Evolutionary conservation across 2,329 filamentous ascomycete species (phyloP).

Genomic region (Chrysosporium keratinophilum): DNA sequence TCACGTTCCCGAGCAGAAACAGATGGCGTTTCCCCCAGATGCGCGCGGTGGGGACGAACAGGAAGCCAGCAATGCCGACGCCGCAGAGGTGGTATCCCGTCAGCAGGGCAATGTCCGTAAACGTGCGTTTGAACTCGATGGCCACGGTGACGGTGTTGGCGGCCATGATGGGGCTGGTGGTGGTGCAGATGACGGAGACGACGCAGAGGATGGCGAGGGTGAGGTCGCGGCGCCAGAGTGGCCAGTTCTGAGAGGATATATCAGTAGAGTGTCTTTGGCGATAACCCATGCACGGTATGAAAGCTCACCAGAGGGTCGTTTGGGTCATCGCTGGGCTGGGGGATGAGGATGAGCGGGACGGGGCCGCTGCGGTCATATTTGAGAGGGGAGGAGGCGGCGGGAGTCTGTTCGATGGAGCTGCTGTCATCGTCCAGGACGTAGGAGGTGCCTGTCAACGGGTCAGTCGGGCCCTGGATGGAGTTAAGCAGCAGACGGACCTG

Average conservation of each 20-base stretch:
- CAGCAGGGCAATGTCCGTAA: conserved; percentile 68
- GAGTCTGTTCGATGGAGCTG: conserved; percentile 32
- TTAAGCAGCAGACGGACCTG: no score
- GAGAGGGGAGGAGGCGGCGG: conserved; percentile 37
- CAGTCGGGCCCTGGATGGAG: not conserved
- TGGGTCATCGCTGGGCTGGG: conserved; percentile 81
- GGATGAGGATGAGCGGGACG: conserved; percentile 67
- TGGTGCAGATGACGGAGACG: conserved; percentile 70
- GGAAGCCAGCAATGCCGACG: conserved; percentile 66
- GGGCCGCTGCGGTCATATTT: conserved; percentile 63
- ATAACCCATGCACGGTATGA: not conserved
- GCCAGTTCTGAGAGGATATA: conserved; percentile 57
- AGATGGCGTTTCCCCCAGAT: conserved; percentile 90
- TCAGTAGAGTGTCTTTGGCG: not conserved
- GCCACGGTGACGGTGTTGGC: conserved; percentile 75
- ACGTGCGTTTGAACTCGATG: conserved; percentile 52
- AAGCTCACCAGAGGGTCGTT: conserved; percentile 66
- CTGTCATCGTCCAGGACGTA: conserved; percentile 53
- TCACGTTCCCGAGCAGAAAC: conserved; percentile 64
- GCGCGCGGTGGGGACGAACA: conserved; percentile 77
- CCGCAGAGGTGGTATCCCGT: conserved; percentile 83
- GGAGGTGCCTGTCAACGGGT: conserved; percentile 29
- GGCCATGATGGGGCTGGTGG: conserved; percentile 75
- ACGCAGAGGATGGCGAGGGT: conserved; percentile 71
- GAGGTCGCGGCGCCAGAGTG: conserved; percentile 71